Conservation (phyloP, 2,329 filamentous ascomycete species). For the Cladosporium sp. region DNA sequence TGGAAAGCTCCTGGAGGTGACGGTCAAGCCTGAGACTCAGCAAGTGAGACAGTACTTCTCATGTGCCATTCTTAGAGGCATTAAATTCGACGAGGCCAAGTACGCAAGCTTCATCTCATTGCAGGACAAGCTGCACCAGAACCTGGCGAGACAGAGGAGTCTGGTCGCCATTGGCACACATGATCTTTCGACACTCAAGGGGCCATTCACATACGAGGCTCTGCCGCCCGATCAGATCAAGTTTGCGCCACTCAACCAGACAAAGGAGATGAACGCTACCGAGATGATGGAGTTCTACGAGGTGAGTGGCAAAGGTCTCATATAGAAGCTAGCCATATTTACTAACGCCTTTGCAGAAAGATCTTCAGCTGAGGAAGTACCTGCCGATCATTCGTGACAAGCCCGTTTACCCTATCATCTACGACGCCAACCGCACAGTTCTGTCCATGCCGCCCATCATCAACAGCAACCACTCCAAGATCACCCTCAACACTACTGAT, state of each 20-base stretch:
- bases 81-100: conserved; percentile 83
- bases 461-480: conserved; percentile 96
- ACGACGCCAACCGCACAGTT: conserved; percentile 77
- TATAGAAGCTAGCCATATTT: background rate
- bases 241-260: conserved; percentile 87
- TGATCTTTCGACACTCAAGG: conserved; percentile 86
- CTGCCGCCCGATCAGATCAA: conserved; percentile 84
- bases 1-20: conserved; percentile 72
- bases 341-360: conserved; percentile 52
- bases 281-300: conserved; percentile 93
- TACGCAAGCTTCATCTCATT: conserved; percentile 97
- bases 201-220: conserved; percentile 95
- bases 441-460: conserved; percentile 96
- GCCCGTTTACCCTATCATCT: conserved; percentile 91
- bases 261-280: conserved; percentile 75
- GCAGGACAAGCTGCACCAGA: conserved; percentile 97
- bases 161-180: conserved; percentile 97
- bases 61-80: conserved; percentile 78
- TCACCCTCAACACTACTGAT: conserved; percentile 82
- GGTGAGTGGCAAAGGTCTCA: conserved; percentile 30
- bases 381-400: conserved; percentile 92
- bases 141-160: conserved; percentile 85
- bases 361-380: conserved; percentile 84
- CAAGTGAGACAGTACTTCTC: conserved; percentile 83
- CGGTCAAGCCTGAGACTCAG: conserved; percentile 59